phyloP scores from a whole-genome alignment of 306 rosid genomes.

The Alnus glutinosa region DNA sequence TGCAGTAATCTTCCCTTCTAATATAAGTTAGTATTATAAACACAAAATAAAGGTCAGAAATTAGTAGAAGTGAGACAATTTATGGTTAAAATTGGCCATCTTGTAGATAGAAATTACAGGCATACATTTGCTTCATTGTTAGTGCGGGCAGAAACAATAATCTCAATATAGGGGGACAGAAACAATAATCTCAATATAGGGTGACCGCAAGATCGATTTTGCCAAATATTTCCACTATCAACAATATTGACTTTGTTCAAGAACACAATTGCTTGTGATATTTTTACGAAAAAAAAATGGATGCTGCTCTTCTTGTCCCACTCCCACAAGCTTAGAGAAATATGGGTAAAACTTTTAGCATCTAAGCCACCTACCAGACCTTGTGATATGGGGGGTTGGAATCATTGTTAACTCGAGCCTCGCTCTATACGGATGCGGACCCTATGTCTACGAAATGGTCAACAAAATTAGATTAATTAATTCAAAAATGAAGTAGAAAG shows the following conservation, averaged over 20 bases:
- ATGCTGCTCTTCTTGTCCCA: too few species aligned
- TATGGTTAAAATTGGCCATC: neutral
- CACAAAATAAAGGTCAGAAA: neutral
- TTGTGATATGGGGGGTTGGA: neutral
- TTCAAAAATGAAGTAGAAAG: neutral
- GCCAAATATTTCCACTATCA: too few species aligned
- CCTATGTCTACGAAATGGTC: neutral
- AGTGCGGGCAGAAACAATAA: too few species aligned
- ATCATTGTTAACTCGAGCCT: neutral
- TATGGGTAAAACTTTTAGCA: neutral
- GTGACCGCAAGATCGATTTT: too few species aligned
- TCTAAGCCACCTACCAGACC: neutral
- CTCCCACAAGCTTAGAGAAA: too few species aligned
- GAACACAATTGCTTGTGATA: too few species aligned
- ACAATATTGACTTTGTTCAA: too few species aligned
- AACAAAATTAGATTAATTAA: neutral
- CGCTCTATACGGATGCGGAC: neutral
- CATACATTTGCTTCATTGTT: too few species aligned
- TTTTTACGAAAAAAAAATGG: too few species aligned
- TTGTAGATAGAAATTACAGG: neutral
- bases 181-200: too few species aligned
- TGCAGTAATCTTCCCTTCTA: conserved; percentile 6
- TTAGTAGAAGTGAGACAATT: neutral
- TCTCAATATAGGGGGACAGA: too few species aligned
- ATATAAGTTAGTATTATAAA: neutral